Evolutionary conservation across 257 asterid species (phyloP), one percentile per base, ranked within the genome.

Genomic region (Knoxia roxburghii): DNA sequence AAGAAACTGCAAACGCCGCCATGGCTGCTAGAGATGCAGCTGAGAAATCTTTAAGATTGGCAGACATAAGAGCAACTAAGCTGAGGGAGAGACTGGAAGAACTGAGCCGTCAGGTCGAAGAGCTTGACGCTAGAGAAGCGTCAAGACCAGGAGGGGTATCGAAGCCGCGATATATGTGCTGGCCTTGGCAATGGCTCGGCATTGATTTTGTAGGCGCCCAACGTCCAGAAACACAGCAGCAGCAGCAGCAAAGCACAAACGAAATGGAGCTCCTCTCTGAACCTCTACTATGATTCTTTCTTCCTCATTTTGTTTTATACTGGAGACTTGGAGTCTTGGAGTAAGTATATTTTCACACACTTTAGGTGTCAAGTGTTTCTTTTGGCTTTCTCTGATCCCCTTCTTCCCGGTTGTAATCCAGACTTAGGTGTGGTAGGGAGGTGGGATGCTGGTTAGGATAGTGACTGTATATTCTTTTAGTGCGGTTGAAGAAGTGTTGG

Each of bases 171-270:
- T 94, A 94, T 61, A 48, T 86, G 50, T 87, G 97, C 72, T 94
- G 99, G 99, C 99, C 99, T 1, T 90, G 99, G 99, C 89, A 94
- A 71, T 90, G 99, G 99, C 95, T 94, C 9, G 99, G 99, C 21
- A 71, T 94, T 84, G 92, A 94, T 77, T 83, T 81, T 43, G 89
- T 81, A 14, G 93, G 93, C 23, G 8, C 82, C 46, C 86, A 73
- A 7, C 86, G 79, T 18, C 23, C 88, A 2, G 84, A 75, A 61
- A 58, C 69, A 18, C 89, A 78, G 32, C 79, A 68, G 71, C 85
- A 74, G 12, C 89, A 77, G 32, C 80, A 69, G 71, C 85, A 75
- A 74, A 59, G 77, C 73, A 82, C 95, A 45, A 87, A 88, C 43
- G 97, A 94, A 79, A 94, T 94, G 99, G 99, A 94, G 82, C 97